A percentile compares a stretch with the other conserved stretches of the same genome.
Conservation (phyloP, 768 basidiomycete genomes). For the Termitomyces heimii region DNA sequence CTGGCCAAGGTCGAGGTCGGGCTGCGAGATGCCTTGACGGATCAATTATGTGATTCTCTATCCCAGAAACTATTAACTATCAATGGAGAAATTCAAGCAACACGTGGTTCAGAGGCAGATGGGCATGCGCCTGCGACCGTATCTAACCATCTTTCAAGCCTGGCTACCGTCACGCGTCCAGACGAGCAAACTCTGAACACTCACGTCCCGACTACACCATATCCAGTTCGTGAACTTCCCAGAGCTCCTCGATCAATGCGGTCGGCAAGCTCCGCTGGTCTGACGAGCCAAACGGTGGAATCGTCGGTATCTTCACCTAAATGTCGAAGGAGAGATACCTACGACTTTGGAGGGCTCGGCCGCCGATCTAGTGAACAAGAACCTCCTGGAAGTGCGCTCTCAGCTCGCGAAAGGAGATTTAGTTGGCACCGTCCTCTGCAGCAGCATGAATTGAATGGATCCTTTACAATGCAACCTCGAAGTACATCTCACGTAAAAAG, state of each 20-base stretch:
- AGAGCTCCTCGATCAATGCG: slow-evolving; percentile 17
- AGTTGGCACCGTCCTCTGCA: not conserved
- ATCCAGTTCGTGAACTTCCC: slow-evolving; percentile 8
- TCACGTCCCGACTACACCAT: not conserved
- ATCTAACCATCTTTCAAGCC: not conserved
- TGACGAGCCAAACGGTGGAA: not conserved
- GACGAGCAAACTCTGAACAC: not conserved
- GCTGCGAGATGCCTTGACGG: slow-evolving; percentile 18
- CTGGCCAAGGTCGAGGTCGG: slow-evolving; percentile 5
- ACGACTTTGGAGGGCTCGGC: not conserved
- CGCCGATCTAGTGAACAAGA: not conserved
- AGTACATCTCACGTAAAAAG: not conserved
- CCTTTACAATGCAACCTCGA: slow-evolving; percentile 1
- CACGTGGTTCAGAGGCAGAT: not conserved
- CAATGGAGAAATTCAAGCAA: slow-evolving; percentile 6
- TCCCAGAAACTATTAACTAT: slow-evolving; percentile 13
- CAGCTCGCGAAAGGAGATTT: not conserved
- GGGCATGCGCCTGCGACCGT: not conserved
- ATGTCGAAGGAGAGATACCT: not conserved
- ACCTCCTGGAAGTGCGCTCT: not conserved
- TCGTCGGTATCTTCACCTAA: not conserved
- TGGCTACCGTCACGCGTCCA: not conserved
- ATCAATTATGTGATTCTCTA: slow-evolving; percentile 20
- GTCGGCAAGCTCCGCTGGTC: not conserved
- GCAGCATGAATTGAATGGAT: not conserved